phyloP scores from a whole-genome alignment of 2,329 filamentous ascomycete species.

The Lomentospora prolificans region DNA sequence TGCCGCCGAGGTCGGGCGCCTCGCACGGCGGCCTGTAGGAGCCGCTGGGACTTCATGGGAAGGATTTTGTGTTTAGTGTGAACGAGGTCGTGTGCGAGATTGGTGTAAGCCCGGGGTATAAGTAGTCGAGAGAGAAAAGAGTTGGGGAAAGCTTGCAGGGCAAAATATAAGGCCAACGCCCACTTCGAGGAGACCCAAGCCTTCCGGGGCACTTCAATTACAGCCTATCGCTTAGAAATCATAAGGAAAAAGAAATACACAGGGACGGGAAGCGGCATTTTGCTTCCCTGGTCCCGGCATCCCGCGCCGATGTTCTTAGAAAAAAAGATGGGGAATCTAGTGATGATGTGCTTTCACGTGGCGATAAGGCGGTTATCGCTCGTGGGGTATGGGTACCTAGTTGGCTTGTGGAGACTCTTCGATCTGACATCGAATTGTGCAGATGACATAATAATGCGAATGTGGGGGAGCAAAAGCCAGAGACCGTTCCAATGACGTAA shows the following conservation, averaged over 20 bases:
- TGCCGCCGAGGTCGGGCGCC: constrained; percentile 2
- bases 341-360: constrained; percentile 11
- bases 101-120: no score
- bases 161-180: no score
- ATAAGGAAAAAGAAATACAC: background rate
- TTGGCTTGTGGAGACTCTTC: no score
- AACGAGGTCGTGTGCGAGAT: background rate
- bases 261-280: background rate
- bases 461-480: no score
- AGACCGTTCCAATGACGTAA: no score
- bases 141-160: no score
- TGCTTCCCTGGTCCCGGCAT: background rate
- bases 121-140: no score
- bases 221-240: constrained; percentile 6
- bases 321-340: background rate
- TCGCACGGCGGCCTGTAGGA: constrained; percentile 1
- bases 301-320: background rate
- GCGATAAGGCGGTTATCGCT: background rate
- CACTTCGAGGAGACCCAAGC: no score
- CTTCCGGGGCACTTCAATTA: no score
- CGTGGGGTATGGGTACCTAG: no score
- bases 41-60: background rate
- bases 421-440: no score
- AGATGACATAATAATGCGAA: background rate
- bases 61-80: background rate